Evolutionary conservation across 2,329 filamentous ascomycete genomes (phyloP).

Genomic region (Calonectria hongkongensis): DNA sequence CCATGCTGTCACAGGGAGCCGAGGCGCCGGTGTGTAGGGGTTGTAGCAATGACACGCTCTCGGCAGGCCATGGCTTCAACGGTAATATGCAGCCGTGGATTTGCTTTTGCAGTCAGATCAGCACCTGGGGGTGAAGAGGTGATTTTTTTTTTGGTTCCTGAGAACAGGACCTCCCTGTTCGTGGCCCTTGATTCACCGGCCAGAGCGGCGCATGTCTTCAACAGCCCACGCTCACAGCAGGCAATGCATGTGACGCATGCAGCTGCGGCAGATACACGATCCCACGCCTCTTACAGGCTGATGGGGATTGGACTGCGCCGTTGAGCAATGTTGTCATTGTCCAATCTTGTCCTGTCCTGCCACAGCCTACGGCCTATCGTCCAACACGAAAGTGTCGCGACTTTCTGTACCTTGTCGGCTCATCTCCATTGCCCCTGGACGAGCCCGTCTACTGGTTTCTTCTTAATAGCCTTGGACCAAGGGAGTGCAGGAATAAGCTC

Average conservation of each 20-base stretch:
- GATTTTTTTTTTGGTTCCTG: conserved; percentile 36
- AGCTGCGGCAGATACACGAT: conserved; percentile 36
- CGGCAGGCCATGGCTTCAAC: conserved; percentile 28
- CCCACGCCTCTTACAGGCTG: conserved; percentile 25
- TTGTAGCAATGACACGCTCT: conserved; percentile 19
- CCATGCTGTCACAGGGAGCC: conserved; percentile 2
- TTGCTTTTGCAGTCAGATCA: conserved; percentile 53
- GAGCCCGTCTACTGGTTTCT: conserved; percentile 25
- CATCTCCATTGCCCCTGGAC: conserved; percentile 10
- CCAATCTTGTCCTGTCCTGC: conserved; percentile 28
- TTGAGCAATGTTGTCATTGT: conserved; percentile 23
- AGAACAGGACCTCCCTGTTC: conserved; percentile 3
- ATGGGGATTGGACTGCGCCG: conserved; percentile 20
- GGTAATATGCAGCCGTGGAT: conserved; percentile 31
- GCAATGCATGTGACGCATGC: conserved; percentile 47
- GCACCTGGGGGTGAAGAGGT: conserved; percentile 43
- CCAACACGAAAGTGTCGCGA: conserved; percentile 30
- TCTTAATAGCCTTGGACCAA: conserved; percentile 34
- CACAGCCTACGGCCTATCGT: background rate
- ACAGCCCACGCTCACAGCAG: conserved; percentile 43
- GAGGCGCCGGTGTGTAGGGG: conserved; percentile 23
- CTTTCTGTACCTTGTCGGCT: conserved; percentile 19
- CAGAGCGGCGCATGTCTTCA: conserved; percentile 19
- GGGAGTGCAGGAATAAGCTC: conserved; percentile 25
- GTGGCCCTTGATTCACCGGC: background rate